These are phyloP conservation scores for Fusarium sp. DNA, from an alignment of 2,329 filamentous ascomycete species.

Conservation along the genomic window DNA sequence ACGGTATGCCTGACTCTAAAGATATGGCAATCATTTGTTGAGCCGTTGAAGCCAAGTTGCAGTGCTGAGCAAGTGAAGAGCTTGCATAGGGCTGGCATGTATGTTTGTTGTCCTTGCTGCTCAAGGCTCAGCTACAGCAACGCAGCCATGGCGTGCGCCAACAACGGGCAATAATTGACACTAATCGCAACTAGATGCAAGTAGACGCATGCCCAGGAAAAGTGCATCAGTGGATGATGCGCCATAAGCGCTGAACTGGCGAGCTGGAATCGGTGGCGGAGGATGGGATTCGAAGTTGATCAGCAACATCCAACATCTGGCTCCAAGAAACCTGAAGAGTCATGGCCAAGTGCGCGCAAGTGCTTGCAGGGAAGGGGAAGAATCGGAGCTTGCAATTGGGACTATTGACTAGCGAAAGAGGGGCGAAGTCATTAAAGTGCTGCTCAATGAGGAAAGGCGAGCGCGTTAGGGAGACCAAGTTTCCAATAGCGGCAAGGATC, in stretches of 20 bases:
- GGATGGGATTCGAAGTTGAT: slow-evolving; percentile 13
- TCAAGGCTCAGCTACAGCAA: slow-evolving; percentile 28
- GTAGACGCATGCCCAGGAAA: neutral
- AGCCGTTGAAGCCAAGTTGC: slow-evolving; percentile 2
- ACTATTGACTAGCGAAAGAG: slow-evolving; percentile 29
- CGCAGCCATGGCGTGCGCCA: slow-evolving; percentile 27
- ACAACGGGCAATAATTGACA: slow-evolving; percentile 29
- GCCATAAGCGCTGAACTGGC: slow-evolving; percentile 20
- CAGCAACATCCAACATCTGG: neutral
- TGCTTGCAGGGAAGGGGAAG: slow-evolving; percentile 22
- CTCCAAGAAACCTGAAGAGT: slow-evolving; percentile 25
- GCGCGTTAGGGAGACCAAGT: slow-evolving; percentile 9
- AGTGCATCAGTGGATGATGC: slow-evolving; percentile 1
- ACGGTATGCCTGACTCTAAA: neutral
- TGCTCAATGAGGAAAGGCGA: slow-evolving; percentile 31
- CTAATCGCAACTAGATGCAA: slow-evolving; percentile 19
- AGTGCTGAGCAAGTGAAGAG: slow-evolving; percentile 5
- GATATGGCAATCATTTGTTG: slow-evolving; percentile 2
- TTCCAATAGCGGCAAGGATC: slow-evolving; percentile 38
- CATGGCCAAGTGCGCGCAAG: slow-evolving; percentile 24
- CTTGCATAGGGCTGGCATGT: slow-evolving; percentile 14
- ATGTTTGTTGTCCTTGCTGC: slow-evolving; percentile 19
- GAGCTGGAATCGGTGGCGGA: slow-evolving; percentile 1
- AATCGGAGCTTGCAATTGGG: slow-evolving; percentile 31
- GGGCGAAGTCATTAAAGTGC: slow-evolving; percentile 35